These are phyloP conservation scores for Eucalyptus regnans DNA, from an alignment of 345 rosid genomes.

Conservation along the genomic window DNA sequence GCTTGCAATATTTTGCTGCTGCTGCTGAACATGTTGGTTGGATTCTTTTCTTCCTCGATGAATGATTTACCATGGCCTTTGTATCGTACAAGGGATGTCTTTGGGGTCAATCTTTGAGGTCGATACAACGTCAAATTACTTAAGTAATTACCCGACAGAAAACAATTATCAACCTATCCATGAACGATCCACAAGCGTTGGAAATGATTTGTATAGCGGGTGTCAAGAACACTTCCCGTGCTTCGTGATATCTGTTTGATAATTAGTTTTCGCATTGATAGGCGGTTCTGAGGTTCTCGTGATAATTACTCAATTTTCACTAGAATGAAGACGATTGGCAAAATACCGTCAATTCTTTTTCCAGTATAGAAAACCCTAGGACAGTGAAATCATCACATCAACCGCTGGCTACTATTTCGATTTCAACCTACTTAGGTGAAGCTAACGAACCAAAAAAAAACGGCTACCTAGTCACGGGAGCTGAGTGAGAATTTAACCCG, in stretches of 20 bases:
- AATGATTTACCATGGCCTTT: neutral
- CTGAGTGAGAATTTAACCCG: neutral
- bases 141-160: neutral
- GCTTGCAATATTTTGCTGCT: neutral
- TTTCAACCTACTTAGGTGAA: neutral
- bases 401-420: neutral
- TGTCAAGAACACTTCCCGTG: neutral
- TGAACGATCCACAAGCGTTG: rapidly evolving
- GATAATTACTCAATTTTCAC: neutral
- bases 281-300: neutral
- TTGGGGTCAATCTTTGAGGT: neutral
- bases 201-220: neutral
- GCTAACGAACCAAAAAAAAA: neutral
- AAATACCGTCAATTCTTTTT: neutral
- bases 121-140: neutral
- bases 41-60: neutral
- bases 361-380: too few species aligned
- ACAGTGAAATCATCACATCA: neutral
- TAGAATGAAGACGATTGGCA: neutral
- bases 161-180: neutral
- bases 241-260: neutral
- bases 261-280: neutral
- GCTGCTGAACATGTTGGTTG: neutral
- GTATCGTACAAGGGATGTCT: neutral
- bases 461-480: neutral